Conservation (phyloP, 2,329 filamentous ascomycete species). For the Macroventuria anomochaeta region DNA sequence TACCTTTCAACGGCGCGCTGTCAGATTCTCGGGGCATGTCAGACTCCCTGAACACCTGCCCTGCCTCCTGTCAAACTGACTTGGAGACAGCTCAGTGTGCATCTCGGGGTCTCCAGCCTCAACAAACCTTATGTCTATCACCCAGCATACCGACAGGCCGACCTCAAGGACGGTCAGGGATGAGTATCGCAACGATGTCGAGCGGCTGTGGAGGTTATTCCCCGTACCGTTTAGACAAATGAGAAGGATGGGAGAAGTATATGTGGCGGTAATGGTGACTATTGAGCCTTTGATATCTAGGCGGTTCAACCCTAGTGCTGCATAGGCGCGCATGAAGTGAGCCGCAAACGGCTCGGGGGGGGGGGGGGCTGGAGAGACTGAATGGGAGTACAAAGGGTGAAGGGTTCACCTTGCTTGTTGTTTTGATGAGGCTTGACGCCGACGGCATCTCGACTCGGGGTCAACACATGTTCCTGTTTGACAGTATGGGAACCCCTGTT, state of each 20-base stretch:
- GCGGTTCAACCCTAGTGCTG: too few relatives aligned
- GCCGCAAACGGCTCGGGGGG: too few relatives aligned
- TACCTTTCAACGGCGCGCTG: too few relatives aligned
- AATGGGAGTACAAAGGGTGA: background rate
- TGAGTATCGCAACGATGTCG: background rate
- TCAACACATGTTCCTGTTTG: background rate
- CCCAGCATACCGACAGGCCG: too few relatives aligned
- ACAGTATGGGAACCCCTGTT: background rate
- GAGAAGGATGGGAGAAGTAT: too few relatives aligned
- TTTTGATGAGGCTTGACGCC: background rate
- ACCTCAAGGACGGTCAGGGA: too few relatives aligned
- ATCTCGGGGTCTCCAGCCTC: background rate
- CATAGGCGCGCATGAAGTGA: background rate
- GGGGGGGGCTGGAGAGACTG: background rate
- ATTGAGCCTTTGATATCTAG: too few relatives aligned
- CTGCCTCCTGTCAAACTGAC: background rate
- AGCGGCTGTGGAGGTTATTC: background rate
- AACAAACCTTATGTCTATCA: background rate
- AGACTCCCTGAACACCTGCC: background rate
- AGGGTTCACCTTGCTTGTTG: background rate
- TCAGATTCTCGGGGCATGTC: background rate
- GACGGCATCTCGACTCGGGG: background rate
- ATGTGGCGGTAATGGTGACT: too few relatives aligned
- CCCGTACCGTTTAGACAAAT: background rate
- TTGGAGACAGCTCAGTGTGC: background rate